These are phyloP conservation scores for Suillus placidus DNA, from an alignment of 768 basidiomycete species.

Conservation along the genomic window DNA sequence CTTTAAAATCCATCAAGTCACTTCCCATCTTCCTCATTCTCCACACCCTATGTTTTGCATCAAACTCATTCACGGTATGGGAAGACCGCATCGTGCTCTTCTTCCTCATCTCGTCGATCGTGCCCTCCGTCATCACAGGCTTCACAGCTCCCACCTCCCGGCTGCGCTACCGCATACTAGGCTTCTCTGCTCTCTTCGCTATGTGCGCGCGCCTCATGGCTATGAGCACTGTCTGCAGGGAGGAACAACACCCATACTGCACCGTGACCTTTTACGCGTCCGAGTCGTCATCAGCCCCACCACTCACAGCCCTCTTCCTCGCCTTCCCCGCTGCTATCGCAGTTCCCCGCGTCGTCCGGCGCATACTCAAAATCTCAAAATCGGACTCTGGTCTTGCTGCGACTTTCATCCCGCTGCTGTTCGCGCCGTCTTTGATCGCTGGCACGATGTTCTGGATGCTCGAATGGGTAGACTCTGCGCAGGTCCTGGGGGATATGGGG, in stretches of 20 bases:
- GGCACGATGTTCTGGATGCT: constrained; percentile 76
- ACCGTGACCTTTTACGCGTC: constrained; percentile 87
- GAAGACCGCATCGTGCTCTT: constrained; percentile 85
- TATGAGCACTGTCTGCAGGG: constrained; percentile 85
- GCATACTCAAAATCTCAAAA: constrained; percentile 64
- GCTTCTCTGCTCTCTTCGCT: constrained; percentile 68
- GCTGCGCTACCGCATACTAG: constrained; percentile 75
- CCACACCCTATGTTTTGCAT: constrained; percentile 78
- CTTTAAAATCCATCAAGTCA: constrained; percentile 22
- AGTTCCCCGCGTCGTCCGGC: constrained; percentile 58
- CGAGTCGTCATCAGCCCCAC: constrained; percentile 66
- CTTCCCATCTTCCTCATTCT: constrained; percentile 57
- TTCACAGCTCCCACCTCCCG: constrained; percentile 67
- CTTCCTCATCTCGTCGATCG: constrained; percentile 67
- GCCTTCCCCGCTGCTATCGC: constrained; percentile 56
- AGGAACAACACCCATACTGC: constrained; percentile 93
- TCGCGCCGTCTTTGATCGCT: constrained; percentile 59
- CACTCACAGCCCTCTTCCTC: constrained; percentile 57
- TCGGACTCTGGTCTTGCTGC: constrained; percentile 76
- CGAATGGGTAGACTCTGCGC: constrained; percentile 74
- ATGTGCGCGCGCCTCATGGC: constrained; percentile 75
- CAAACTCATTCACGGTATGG: constrained; percentile 98
- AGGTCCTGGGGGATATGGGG: constrained; percentile 44
- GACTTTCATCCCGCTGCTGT: constrained; percentile 59
- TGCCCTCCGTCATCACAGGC: constrained; percentile 61